phyloP scores from a whole-genome alignment of 2,329 filamentous ascomycete species.

The Trichoderma simmonsii region DNA sequence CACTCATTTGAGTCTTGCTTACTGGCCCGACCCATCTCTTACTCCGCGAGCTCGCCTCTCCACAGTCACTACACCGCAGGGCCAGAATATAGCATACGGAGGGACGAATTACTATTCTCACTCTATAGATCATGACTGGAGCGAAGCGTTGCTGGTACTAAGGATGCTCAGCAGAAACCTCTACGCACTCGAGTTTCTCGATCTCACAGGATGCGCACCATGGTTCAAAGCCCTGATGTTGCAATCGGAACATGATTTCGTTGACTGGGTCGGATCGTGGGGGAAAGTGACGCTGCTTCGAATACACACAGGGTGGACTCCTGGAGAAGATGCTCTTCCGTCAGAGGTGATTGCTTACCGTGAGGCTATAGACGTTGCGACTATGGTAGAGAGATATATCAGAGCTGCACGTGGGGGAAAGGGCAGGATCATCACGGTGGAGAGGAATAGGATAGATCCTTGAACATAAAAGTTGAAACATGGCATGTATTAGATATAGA shows the following conservation, averaged over 20 bases:
- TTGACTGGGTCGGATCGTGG: slow-evolving; percentile 56
- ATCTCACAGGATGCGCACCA: slow-evolving; percentile 56
- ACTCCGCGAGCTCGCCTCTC: slow-evolving; percentile 52
- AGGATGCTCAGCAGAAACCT: slow-evolving; percentile 52
- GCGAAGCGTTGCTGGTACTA: slow-evolving; percentile 55
- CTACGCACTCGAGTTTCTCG: slow-evolving; percentile 59
- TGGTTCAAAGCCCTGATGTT: slow-evolving; percentile 52
- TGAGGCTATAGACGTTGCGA: slow-evolving; percentile 39
- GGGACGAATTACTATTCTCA: slow-evolving; percentile 58
- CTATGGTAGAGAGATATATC: slow-evolving; percentile 47
- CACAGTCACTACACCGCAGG: slow-evolving; percentile 45
- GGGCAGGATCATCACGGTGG: slow-evolving; percentile 49
- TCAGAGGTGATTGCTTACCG: slow-evolving; percentile 34
- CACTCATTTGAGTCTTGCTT: slow-evolving; percentile 60
- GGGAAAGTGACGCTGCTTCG: slow-evolving; percentile 48
- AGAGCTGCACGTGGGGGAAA: slow-evolving; percentile 44
- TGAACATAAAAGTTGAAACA: background rate
- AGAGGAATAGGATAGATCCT: slow-evolving; percentile 36
- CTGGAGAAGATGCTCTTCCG: slow-evolving; percentile 33
- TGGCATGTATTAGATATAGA: background rate
- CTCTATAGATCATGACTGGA: slow-evolving; percentile 56
- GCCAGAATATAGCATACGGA: slow-evolving; percentile 47
- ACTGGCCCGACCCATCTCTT: slow-evolving; percentile 60
- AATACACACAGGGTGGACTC: slow-evolving; percentile 44
- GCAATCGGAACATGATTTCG: slow-evolving; percentile 42